Conservation (phyloP, 768 basidiomycete genomes). For the Sistotremastrum niveocremeum region DNA sequence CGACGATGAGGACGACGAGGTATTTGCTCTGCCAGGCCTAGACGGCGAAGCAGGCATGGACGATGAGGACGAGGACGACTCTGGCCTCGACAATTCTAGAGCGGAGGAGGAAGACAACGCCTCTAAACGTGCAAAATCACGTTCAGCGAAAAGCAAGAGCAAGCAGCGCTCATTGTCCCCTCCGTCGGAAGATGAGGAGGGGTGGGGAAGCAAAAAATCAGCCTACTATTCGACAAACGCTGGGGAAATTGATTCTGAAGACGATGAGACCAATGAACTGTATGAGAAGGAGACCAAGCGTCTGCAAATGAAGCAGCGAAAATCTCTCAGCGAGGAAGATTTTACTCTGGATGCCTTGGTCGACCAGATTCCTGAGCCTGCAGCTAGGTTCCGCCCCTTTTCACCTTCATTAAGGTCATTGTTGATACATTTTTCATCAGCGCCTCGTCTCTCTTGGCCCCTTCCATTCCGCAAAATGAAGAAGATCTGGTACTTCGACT, state of each 20-base stretch:
- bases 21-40: conserved; percentile 60
- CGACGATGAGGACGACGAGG: conserved; percentile 61
- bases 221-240: conserved; percentile 85
- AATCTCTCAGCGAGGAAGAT: conserved; percentile 62
- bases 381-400: conserved; percentile 15
- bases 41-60: conserved; percentile 27
- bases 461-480: conserved; percentile 40
- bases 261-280: conserved; percentile 79
- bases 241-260: conserved; percentile 64
- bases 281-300: conserved; percentile 81
- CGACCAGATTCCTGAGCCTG: conserved; percentile 19
- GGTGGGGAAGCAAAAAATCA: conserved; percentile 70
- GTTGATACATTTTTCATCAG: background rate
- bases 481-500: conserved; percentile 48
- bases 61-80: conserved; percentile 27
- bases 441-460: conserved; percentile 14
- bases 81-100: background rate
- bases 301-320: conserved; percentile 62
- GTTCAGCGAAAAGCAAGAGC: conserved; percentile 14
- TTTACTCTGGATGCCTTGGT: conserved; percentile 64
- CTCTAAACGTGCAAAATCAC: conserved; percentile 10
- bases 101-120: conserved; percentile 19
- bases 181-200: conserved; percentile 39
- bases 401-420: background rate
- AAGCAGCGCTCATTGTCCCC: conserved; percentile 1